Base-by-base conservation (phyloP, 495 filamentous ascomycete species). In the Chaetomium cochliodes region DNA sequence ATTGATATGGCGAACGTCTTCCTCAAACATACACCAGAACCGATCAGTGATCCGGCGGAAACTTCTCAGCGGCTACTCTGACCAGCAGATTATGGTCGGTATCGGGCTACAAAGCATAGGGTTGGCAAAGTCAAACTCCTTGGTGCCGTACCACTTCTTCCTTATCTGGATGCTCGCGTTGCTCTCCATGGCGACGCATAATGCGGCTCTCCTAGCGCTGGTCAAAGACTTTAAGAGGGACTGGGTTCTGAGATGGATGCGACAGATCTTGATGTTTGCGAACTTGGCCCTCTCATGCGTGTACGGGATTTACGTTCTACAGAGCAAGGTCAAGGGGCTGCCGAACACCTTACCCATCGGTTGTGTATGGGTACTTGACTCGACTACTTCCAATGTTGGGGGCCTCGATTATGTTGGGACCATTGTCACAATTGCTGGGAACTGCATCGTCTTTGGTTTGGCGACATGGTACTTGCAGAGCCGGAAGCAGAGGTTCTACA, bases 61-160 rank as follows among this genome's bases (percentile, higher is more conserved):
- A 67, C 76, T 87, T 2, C 79, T 87, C 42, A 78, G 77, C 69
- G 77, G 79, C 67, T 83, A 85, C 76, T 82, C 79, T 37, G 85
- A 87, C 74, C 83, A 86, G 69, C 85, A 86, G 73, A 83, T 87
- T 75, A 74, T 86, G 37, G 82, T 82, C 3, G 85, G 84, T 52
- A 85, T 87, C 75, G 83, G 82, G 23, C 81, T 87, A 67, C 85
- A 84, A 69, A 66, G 71, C 67, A 77, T 86, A 44, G 85, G 79
- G 11, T 76, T 87, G 0, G 78, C 78, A 0, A 81, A 82, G 68
- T 74, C 78, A 25, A 49, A 75, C 23, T 72, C 75, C n/a, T 77
- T 87, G 65, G 74, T 82, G 12, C 78, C 82, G 0, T 87, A 87
- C 74, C 85, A 87, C 71, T 85, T 86, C 74, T 86, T 87, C 74